These are phyloP conservation scores for Narthecium ossifragum DNA, from an alignment of 106 monocot species.

Conservation along the genomic window DNA sequence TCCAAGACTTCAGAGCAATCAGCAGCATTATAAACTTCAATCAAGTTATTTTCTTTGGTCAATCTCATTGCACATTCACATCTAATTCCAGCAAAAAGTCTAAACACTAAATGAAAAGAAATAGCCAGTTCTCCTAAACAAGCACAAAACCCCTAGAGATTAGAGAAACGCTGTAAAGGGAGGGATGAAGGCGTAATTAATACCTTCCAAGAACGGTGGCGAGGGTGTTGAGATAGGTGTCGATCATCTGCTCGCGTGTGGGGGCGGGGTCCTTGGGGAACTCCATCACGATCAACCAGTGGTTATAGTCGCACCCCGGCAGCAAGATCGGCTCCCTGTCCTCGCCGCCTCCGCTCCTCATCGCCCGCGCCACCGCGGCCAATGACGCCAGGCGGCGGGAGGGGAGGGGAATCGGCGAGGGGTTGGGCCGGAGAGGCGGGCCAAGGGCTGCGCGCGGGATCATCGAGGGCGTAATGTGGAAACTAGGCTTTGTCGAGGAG, in stretches of 20 bases:
- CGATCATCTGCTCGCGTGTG: conserved; percentile 96
- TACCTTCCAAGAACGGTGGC: conserved; percentile 89
- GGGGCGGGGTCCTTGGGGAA: conserved; percentile 96
- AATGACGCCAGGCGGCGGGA: background rate
- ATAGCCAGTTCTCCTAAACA: background rate
- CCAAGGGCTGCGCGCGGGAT: background rate
- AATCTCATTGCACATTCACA: too few relatives aligned
- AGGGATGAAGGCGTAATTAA: background rate
- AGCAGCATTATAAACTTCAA: too few relatives aligned
- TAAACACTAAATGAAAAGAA: background rate
- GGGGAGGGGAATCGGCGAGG: conserved; percentile 2
- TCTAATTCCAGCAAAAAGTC: background rate
- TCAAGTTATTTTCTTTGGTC: too few relatives aligned
- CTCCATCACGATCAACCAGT: conserved; percentile 97
- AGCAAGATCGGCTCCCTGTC: conserved; percentile 80
- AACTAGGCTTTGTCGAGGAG: background rate
- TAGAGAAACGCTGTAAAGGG: background rate
- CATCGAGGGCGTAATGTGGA: background rate
- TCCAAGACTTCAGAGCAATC: too few relatives aligned
- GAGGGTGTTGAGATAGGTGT: conserved; percentile 83
- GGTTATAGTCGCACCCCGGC: conserved; percentile 96
- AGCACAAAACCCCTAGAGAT: background rate
- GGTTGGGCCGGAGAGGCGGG: background rate
- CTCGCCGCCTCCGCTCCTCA: conserved; percentile 24
- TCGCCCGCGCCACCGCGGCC: background rate